phyloP scores from a whole-genome alignment of 164 flowering plant species.

The Piper betle region DNA sequence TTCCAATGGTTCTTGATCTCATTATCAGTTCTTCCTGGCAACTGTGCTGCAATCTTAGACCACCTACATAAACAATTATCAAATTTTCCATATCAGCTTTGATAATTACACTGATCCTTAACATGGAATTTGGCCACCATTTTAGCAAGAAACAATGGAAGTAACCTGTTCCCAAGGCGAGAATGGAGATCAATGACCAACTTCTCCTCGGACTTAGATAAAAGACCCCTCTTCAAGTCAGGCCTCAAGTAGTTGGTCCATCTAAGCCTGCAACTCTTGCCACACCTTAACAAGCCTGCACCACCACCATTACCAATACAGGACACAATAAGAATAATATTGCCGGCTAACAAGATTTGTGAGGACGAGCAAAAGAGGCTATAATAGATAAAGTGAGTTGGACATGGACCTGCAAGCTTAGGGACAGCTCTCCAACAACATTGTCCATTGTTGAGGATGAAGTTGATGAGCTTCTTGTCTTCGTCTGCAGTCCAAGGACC shows the following conservation, averaged over 20 bases:
- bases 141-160: not conserved
- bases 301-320: not conserved
- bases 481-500: constrained; percentile 76
- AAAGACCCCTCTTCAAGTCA: constrained; percentile 57
- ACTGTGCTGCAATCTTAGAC: constrained; percentile 67
- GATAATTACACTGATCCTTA: not conserved
- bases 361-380: not conserved
- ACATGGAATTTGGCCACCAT: not conserved
- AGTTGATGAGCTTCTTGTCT: constrained; percentile 60
- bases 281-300: constrained; percentile 58
- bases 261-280: constrained; percentile 63
- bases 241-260: constrained; percentile 71
- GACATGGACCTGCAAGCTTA: constrained; percentile 47
- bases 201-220: constrained; percentile 53
- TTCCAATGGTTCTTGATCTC: constrained; percentile 76
- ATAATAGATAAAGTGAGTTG: not conserved
- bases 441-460: constrained; percentile 73
- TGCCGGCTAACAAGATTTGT: too few relatives aligned
- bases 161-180: constrained; percentile 57
- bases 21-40: constrained; percentile 74
- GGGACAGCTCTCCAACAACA: constrained; percentile 83
- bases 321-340: too few relatives aligned
- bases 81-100: not conserved
- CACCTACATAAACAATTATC: constrained; percentile 29
- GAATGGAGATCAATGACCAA: constrained; percentile 67